These are phyloP conservation scores for Aspergillus awamori DNA, from an alignment of 2,329 filamentous ascomycete genomes.

Conservation along the genomic window DNA sequence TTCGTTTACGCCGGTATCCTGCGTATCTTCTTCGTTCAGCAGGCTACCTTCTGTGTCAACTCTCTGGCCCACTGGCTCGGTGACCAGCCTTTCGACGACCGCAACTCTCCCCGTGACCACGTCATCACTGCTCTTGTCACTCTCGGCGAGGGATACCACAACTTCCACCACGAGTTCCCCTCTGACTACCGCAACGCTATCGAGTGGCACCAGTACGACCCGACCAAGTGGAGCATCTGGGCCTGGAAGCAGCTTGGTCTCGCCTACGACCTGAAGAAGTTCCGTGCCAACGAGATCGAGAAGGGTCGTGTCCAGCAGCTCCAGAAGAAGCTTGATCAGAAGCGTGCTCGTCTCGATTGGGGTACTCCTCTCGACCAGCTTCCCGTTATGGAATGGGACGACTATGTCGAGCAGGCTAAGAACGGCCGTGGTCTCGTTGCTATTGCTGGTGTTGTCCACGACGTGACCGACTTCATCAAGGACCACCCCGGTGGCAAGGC, in stretches of 20 bases:
- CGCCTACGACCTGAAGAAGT: conserved; percentile 85
- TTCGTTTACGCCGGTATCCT: conserved; percentile 85
- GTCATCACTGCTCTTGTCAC: conserved; percentile 83
- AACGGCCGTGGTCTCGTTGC: conserved; percentile 76
- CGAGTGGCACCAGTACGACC: conserved; percentile 88
- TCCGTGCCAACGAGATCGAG: conserved; percentile 89
- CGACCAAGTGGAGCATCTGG: conserved; percentile 89
- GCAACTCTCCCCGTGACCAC: conserved; percentile 87
- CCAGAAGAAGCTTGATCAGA: conserved; percentile 91
- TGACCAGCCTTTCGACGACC: conserved; percentile 89
- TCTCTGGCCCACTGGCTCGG: conserved; percentile 88
- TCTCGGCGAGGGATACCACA: conserved; percentile 88
- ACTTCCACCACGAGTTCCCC: conserved; percentile 94
- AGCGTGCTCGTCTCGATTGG: conserved; percentile 81
- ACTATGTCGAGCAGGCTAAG: conserved; percentile 77
- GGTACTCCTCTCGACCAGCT: conserved; percentile 82
- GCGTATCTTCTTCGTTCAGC: conserved; percentile 86
- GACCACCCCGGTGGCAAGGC: conserved; percentile 89
- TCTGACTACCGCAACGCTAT: conserved; percentile 92
- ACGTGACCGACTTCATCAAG: conserved; percentile 81
- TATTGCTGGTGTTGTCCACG: conserved; percentile 83
- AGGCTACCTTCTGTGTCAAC: conserved; percentile 93
- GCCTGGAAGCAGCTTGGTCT: conserved; percentile 80
- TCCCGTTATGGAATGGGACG: conserved; percentile 83
- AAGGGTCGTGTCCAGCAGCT: conserved; percentile 86